Evolutionary conservation across 2,329 filamentous ascomycete species (phyloP).

Genomic region (Phaeosphaeria sp.): DNA sequence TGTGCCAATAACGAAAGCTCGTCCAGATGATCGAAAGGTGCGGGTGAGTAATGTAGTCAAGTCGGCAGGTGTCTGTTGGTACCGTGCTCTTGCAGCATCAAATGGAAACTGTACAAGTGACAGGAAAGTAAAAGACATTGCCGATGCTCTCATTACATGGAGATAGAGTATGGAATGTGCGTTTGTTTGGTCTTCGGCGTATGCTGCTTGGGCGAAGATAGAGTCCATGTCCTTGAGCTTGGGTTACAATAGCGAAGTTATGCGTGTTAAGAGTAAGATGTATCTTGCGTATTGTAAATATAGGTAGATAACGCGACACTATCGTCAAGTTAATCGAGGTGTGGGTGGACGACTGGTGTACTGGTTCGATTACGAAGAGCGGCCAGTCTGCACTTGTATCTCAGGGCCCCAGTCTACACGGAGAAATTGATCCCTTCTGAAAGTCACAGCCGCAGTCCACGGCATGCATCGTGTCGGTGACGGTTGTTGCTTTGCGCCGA

Average conservation of each 20-base stretch:
- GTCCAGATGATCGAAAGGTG: slow-evolving; percentile 56
- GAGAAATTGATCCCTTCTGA: background rate
- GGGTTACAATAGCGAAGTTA: background rate
- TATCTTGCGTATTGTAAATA: too few species aligned
- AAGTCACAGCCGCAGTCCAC: background rate
- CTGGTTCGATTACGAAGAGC: background rate
- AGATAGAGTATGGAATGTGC: slow-evolving; percentile 62
- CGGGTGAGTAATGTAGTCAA: slow-evolving; percentile 25
- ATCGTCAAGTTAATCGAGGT: background rate
- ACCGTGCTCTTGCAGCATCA: slow-evolving; percentile 33
- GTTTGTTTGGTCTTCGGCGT: slow-evolving; percentile 69
- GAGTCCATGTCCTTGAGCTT: slow-evolving; percentile 57
- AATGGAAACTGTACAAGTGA: slow-evolving; percentile 47
- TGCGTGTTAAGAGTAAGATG: too few species aligned
- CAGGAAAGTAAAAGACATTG: slow-evolving; percentile 61
- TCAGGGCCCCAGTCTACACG: background rate
- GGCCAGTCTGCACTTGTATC: background rate
- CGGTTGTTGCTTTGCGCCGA: background rate
- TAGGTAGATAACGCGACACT: too few species aligned
- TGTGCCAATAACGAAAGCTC: slow-evolving; percentile 55
- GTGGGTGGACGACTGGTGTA: background rate
- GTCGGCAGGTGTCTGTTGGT: slow-evolving; percentile 33
- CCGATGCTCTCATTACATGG: slow-evolving; percentile 65
- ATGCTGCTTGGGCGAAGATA: slow-evolving; percentile 61
- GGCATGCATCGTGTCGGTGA: background rate